These are phyloP conservation scores for Yarrowia bubula DNA, from an alignment of 805 yeast genomes.

Conservation along the genomic window DNA sequence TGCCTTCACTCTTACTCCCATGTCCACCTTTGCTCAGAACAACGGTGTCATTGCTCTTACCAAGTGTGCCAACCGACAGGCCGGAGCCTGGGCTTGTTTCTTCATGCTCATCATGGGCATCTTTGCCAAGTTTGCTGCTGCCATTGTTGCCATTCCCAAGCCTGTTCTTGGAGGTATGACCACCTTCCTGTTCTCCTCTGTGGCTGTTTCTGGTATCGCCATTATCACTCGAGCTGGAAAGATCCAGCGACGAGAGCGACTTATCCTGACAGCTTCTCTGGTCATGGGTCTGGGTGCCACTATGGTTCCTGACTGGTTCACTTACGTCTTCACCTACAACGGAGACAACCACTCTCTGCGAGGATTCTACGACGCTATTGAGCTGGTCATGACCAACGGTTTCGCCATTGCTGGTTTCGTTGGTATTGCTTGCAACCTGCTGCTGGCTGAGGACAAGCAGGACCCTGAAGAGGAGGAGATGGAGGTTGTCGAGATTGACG, in stretches of 20 bases:
- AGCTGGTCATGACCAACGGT: slow-evolving; percentile 69
- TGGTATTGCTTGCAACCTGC: slow-evolving; percentile 58
- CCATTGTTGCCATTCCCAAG: slow-evolving; percentile 75
- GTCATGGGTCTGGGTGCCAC: slow-evolving; percentile 67
- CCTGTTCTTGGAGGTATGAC: slow-evolving; percentile 89
- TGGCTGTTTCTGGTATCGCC: slow-evolving; percentile 69
- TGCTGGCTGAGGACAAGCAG: slow-evolving; percentile 55
- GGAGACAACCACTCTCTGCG: slow-evolving; percentile 55
- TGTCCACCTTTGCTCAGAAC: slow-evolving; percentile 92
- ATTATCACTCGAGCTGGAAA: slow-evolving; percentile 50
- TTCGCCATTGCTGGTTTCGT: slow-evolving; percentile 68
- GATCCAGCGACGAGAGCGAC: slow-evolving; percentile 74
- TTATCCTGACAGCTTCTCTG: slow-evolving; percentile 63
- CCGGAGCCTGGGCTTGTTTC: slow-evolving; percentile 78
- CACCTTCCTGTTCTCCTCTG: slow-evolving; percentile 70
- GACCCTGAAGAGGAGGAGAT: slow-evolving; percentile 27
- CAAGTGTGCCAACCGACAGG: slow-evolving; percentile 82
- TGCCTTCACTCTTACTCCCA: slow-evolving; percentile 76
- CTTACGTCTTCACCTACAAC: slow-evolving; percentile 58
- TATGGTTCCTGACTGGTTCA: slow-evolving; percentile 65
- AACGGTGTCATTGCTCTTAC: slow-evolving; percentile 93
- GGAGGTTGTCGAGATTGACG: slow-evolving; percentile 18
- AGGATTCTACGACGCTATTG: slow-evolving; percentile 68
- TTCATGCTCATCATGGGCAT: slow-evolving; percentile 83
- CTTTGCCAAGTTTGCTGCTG: slow-evolving; percentile 83